Evolutionary conservation across 1,139 yeast genomes (phyloP), one percentile per base, ranked within the genome.

Genomic region (Meyerozyma athensensis): DNA sequence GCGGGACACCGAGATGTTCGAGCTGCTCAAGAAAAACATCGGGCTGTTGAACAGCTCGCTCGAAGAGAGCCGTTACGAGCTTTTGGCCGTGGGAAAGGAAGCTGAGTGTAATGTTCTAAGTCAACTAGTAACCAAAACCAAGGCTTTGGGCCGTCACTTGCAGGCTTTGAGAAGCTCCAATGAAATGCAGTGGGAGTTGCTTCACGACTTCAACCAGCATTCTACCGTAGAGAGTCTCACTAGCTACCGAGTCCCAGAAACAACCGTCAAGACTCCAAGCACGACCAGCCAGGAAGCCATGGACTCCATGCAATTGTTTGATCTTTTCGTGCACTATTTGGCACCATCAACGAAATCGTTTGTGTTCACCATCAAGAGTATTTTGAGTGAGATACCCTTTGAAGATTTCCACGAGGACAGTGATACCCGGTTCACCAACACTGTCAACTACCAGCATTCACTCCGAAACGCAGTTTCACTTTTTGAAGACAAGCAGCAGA

Each of bases 291-390:
- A 52, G 17, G 52, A 56, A 8, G 74, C 68, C 1, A 58, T 61
- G 7, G 62, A 67, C 39, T 61, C 79, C 0, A 57, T 63, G 18
- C 81, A 79, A 46, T 60, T 84, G 16, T 83, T 83, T 55, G 79
- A 78, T 39, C 53, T 81, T 32, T 86, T 85, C 55, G 79, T 81
- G 3, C 73, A 72, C 45, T 72, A 80, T 47, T 63, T 86, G 35
- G 85, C 90, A 0, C 94, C 95, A 0, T 80, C 90, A 0, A 72
- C 83, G 57, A 77, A 77, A 49, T 79, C 87, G 2, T 77, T 81
- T 45, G 70, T 78, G 1, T 77, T 72, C 49, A 83, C 92, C 0
- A 62, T 85, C 33, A 72, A 77, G 41, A 79, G 77, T 22, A 80
- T 84, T 7, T 57, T 85, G 42, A 65, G 68, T 17, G 79, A 77